These are phyloP conservation scores for Pyrus bretschneideri DNA, from an alignment of 306 rosid species.

Conservation along the genomic window DNA sequence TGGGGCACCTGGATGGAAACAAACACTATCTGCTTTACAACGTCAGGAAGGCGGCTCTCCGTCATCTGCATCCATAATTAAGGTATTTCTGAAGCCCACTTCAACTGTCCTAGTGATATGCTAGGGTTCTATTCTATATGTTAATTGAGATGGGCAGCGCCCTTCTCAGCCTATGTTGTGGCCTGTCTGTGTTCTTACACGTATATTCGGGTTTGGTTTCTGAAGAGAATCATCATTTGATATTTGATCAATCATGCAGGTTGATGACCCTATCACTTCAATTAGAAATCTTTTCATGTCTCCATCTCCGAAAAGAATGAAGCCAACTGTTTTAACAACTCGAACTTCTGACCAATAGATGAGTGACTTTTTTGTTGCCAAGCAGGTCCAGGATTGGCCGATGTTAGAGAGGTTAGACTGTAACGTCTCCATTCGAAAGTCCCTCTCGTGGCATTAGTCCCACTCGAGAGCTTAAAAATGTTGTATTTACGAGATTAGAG, in stretches of 20 bases:
- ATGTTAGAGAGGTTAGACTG: not conserved
- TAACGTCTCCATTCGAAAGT: not conserved
- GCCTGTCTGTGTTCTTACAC: not conserved
- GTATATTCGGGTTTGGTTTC: not conserved
- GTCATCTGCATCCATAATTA: constrained; percentile 41
- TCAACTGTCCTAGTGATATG: not conserved
- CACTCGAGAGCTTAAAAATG: not conserved
- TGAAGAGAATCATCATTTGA: constrained; percentile 16
- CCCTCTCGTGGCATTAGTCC: not conserved
- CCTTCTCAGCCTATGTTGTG: not conserved
- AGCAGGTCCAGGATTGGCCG: not conserved
- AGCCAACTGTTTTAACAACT: constrained; percentile 30
- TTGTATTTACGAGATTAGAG: not conserved
- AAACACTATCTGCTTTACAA: constrained; percentile 62
- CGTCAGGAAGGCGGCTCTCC: constrained; percentile 46
- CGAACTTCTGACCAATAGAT: constrained; percentile 13
- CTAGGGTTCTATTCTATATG: not conserved
- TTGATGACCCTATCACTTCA: constrained; percentile 75
- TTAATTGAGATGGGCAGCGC: not conserved
- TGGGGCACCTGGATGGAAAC: constrained; percentile 85
- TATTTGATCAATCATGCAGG: constrained; percentile 45
- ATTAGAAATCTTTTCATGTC: constrained; percentile 68
- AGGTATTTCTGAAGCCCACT: constrained; percentile 43
- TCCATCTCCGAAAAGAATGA: constrained; percentile 58
- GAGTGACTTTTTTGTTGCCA: not conserved